phyloP scores from a whole-genome alignment of 106 monocot genomes.

The Amphibolis antarctica region DNA sequence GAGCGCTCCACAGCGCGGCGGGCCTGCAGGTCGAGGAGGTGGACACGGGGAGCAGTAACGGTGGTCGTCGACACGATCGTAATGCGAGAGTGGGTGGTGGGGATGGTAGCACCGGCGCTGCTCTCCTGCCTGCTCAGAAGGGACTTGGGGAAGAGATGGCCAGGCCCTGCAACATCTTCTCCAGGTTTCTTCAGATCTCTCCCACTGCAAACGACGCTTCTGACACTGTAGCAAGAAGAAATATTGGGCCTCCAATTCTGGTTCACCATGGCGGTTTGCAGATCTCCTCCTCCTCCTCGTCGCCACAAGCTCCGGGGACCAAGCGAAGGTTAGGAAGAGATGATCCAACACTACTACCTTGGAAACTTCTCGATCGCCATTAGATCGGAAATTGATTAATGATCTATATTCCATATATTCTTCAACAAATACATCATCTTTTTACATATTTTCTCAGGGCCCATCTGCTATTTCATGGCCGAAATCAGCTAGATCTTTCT shows the following conservation, averaged over 20 bases:
- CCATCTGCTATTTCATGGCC: too few species aligned
- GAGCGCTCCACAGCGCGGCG: background rate
- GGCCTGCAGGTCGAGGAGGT: background rate
- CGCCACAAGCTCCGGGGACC: constrained; percentile 32
- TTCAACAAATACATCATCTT: background rate
- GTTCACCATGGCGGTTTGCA: constrained; percentile 11
- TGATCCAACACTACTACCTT: background rate
- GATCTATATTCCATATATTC: background rate
- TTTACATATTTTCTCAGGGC: background rate
- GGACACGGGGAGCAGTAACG: background rate
- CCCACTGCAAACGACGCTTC: background rate
- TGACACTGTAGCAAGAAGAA: background rate
- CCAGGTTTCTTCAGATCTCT: constrained; percentile 14
- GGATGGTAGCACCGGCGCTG: background rate
- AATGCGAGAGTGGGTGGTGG: background rate
- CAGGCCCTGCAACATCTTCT: constrained; percentile 9
- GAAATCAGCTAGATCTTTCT: too few species aligned
- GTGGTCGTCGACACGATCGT: background rate
- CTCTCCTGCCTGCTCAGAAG: background rate
- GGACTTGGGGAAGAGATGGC: background rate
- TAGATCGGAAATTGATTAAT: background rate
- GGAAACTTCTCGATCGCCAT: too few species aligned
- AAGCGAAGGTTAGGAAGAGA: constrained; percentile 50
- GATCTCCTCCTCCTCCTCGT: constrained; percentile 22
- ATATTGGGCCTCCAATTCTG: constrained; percentile 8